These are phyloP conservation scores for Nemania diffusa DNA, from an alignment of 2,329 filamentous ascomycete species.

Conservation along the genomic window DNA sequence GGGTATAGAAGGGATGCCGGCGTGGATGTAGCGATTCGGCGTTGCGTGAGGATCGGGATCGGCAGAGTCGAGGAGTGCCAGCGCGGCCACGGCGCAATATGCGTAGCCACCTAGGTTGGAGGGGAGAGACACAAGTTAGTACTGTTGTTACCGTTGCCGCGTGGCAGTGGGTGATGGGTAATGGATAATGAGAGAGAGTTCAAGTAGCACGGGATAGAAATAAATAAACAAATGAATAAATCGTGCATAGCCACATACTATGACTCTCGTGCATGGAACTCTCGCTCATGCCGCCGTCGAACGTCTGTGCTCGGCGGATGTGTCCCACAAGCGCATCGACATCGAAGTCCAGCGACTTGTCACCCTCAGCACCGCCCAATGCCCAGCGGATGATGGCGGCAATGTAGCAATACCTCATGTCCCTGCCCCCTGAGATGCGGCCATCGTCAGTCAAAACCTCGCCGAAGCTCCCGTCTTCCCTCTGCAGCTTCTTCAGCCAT, in stretches of 20 bases:
- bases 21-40: slow-evolving; percentile 50
- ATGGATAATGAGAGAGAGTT: not conserved
- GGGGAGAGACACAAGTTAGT: slow-evolving; percentile 1
- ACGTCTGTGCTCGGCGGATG: slow-evolving; percentile 77
- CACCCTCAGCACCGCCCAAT: slow-evolving; percentile 69
- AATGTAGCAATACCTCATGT: slow-evolving; percentile 89
- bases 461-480: slow-evolving; percentile 88
- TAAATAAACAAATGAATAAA: not conserved
- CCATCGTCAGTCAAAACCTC: slow-evolving; percentile 74
- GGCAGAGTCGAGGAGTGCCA: slow-evolving; percentile 78
- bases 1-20: slow-evolving; percentile 54
- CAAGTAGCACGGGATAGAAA: not conserved
- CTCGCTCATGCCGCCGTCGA: slow-evolving; percentile 87
- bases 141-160: not conserved
- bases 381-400: slow-evolving; percentile 86
- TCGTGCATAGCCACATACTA: slow-evolving; percentile 65
- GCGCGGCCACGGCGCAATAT: slow-evolving; percentile 84
- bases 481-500: slow-evolving; percentile 82
- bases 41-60: slow-evolving; percentile 46
- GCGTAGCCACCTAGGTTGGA: slow-evolving; percentile 78
- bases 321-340: slow-evolving; percentile 75
- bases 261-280: slow-evolving; percentile 84
- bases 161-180: not conserved
- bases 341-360: slow-evolving; percentile 77
- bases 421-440: slow-evolving; percentile 77